A percentile compares a stretch with the other conserved stretches of the same genome.
Conservation (phyloP, 495 filamentous ascomycete genomes). For the Ascodesmis nigricans region DNA sequence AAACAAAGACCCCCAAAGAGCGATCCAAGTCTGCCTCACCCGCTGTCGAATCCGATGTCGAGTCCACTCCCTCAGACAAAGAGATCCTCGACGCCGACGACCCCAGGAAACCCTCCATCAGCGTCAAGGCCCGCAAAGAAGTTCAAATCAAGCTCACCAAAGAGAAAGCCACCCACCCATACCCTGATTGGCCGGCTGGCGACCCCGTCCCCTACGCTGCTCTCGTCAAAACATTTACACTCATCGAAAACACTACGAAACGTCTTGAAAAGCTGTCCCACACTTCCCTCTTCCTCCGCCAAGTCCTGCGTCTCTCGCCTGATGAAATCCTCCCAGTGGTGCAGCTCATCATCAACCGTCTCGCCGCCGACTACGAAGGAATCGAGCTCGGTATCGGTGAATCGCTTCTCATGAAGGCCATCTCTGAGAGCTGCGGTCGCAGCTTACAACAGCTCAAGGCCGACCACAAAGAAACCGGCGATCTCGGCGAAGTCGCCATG, state of each 20-base stretch:
- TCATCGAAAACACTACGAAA: constrained; percentile 84
- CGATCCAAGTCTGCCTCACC: constrained; percentile 32
- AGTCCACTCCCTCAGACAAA: constrained; percentile 18
- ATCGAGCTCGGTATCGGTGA: constrained; percentile 94
- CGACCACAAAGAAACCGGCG: constrained; percentile 89
- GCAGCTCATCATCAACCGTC: constrained; percentile 90
- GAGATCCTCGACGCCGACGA: constrained; percentile 31
- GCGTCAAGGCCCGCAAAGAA: constrained; percentile 56
- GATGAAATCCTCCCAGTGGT: constrained; percentile 70
- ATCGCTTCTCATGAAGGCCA: constrained; percentile 94
- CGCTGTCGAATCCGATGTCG: constrained; percentile 12
- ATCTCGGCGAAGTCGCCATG: constrained; percentile 80
- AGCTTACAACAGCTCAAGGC: constrained; percentile 69
- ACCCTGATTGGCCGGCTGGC: constrained; percentile 80
- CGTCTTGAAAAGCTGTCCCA: constrained; percentile 65
- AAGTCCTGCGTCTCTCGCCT: constrained; percentile 79
- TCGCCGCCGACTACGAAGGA: constrained; percentile 87
- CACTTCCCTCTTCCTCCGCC: constrained; percentile 74
- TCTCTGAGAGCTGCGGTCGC: constrained; percentile 80
- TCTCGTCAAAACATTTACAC: constrained; percentile 78
- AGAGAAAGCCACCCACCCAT: constrained; percentile 44
- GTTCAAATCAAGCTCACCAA: constrained; percentile 55
- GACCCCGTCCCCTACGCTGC: constrained; percentile 86
- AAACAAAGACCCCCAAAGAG: constrained; percentile 15
- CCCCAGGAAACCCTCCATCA: constrained; percentile 52